Conservation (phyloP, 257 asterid species). For the Solanum sejunctum region DNA sequence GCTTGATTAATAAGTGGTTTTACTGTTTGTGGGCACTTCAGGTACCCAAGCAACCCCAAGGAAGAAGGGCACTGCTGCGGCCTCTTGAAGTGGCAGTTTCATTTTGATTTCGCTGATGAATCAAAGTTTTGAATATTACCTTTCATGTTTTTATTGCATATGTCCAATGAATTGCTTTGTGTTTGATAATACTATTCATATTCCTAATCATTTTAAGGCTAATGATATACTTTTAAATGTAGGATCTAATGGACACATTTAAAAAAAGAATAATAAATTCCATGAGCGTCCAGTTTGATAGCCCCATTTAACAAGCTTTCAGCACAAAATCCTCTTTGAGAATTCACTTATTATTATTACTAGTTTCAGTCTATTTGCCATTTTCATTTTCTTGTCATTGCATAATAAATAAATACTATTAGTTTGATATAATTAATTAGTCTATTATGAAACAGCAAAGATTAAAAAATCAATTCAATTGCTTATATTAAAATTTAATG, state of each 20-base stretch:
- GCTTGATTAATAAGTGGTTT: background rate
- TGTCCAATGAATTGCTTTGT: background rate
- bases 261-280: no score
- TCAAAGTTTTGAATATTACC: background rate
- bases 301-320: no score
- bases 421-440: no score
- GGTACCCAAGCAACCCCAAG: conserved; percentile 30
- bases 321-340: background rate
- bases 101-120: background rate
- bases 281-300: no score
- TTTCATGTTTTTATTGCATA: background rate
- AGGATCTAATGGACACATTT: no score
- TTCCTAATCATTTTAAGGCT: background rate
- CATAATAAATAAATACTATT: no score
- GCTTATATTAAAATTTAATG: no score
- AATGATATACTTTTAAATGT: no score
- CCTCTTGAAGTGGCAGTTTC: background rate
- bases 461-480: no score
- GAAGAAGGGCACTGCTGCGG: conserved; percentile 15
- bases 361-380: no score
- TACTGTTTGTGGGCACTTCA: background rate
- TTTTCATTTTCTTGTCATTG: no score
- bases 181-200: background rate
- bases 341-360: background rate
- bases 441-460: no score